Percentiles rank a stretch among this genome's conserved stretches.
These are phyloP conservation scores for Colletotrichum ledebouriae DNA, from an alignment of 2,329 filamentous ascomycete species.

Conservation along the genomic window DNA sequence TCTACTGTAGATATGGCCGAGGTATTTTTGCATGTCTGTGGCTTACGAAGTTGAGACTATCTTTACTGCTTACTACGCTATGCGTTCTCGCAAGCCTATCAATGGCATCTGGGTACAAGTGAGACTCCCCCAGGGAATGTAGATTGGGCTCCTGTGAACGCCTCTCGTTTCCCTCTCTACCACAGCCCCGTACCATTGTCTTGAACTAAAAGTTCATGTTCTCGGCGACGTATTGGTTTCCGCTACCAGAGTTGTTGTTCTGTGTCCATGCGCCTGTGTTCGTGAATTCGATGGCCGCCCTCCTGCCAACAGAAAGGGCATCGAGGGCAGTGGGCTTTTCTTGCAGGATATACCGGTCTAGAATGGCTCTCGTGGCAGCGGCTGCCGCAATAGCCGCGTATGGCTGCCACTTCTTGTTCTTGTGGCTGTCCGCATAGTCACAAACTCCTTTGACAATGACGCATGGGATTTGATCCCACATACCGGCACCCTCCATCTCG, in stretches of 20 bases:
- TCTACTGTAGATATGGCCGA: too few species aligned
- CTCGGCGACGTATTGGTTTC: background rate
- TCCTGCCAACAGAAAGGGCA: too few species aligned
- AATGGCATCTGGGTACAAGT: too few species aligned
- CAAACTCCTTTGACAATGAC: constrained; percentile 55
- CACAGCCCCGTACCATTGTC: too few species aligned
- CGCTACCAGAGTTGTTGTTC: background rate
- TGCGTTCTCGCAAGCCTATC: too few species aligned
- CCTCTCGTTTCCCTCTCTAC: too few species aligned
- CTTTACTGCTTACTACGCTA: too few species aligned
- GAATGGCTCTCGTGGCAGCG: constrained; percentile 31
- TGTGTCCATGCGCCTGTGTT: background rate
- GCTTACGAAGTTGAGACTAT: too few species aligned
- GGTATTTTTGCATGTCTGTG: too few species aligned
- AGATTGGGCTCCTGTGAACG: too few species aligned
- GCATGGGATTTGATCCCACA: constrained; percentile 51
- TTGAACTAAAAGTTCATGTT: background rate
- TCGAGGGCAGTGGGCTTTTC: background rate
- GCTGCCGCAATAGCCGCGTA: constrained; percentile 43
- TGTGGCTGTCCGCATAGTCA: constrained; percentile 56
- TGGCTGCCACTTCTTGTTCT: constrained; percentile 44
- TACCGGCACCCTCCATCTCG: constrained; percentile 53
- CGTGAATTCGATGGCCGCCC: background rate
- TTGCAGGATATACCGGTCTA: constrained; percentile 7
- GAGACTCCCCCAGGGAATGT: too few species aligned